phyloP scores from a whole-genome alignment of 2,329 filamentous ascomycete genomes.

The Exophiala calicioides region DNA sequence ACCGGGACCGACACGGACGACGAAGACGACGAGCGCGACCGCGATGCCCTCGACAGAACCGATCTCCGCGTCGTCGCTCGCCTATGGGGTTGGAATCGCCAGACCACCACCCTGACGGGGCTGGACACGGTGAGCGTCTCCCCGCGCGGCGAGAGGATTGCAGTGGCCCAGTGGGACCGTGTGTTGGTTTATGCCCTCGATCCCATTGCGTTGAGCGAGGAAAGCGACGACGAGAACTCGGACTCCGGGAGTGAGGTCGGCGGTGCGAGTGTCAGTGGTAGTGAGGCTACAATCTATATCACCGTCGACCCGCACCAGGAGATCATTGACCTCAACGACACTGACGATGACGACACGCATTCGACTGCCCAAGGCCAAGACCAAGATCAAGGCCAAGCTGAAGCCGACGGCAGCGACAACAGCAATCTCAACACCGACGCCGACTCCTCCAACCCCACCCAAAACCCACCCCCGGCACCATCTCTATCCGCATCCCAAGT shows the following conservation, averaged over 20 bases:
- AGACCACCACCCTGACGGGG: constrained; percentile 40
- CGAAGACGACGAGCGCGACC: neutral
- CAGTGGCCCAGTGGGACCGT: constrained; percentile 45
- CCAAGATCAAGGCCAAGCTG: no score
- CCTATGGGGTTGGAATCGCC: constrained; percentile 30
- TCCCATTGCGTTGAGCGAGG: constrained; percentile 40
- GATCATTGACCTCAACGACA: neutral
- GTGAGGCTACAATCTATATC: neutral
- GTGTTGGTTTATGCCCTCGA: constrained; percentile 45
- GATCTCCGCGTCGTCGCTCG: constrained; percentile 32
- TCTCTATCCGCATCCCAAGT: no score
- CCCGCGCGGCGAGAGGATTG: constrained; percentile 40
- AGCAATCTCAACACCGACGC: no score
- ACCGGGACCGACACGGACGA: neutral
- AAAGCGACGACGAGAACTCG: constrained; percentile 27
- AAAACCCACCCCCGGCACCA: no score
- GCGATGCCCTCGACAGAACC: constrained; percentile 2
- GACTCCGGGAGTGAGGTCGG: neutral
- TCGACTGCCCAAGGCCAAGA: no score
- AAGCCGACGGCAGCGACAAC: no score
- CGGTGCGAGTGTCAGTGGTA: neutral
- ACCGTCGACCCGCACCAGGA: neutral
- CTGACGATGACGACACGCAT: no score
- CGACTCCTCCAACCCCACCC: no score
- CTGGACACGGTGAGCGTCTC: constrained; percentile 38